Evolutionary conservation across 2,329 filamentous ascomycete genomes (phyloP).

Genomic region (Ophiostoma montium): DNA sequence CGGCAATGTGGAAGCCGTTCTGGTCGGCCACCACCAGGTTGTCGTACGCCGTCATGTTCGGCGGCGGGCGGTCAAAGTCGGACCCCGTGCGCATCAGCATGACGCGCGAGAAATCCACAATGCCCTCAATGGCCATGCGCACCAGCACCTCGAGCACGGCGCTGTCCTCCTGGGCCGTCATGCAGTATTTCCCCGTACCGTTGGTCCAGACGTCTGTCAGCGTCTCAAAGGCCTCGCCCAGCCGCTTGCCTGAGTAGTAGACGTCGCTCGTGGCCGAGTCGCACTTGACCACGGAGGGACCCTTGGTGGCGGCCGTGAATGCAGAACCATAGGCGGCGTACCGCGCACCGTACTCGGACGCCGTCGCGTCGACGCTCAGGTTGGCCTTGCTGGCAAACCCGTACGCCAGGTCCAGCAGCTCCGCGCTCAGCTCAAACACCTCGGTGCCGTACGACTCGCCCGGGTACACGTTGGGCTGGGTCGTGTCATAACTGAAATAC

Average conservation of each 20-base stretch:
- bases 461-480: slow-evolving; percentile 42
- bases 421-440: slow-evolving; percentile 51
- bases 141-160: slow-evolving; percentile 52
- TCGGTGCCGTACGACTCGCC: slow-evolving; percentile 50
- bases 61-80: slow-evolving; percentile 57
- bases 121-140: slow-evolving; percentile 38
- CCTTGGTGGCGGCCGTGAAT: slow-evolving; percentile 28
- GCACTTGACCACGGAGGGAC: slow-evolving; percentile 46
- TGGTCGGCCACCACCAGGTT: slow-evolving; percentile 48
- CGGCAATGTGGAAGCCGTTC: slow-evolving; percentile 48
- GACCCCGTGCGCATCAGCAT: slow-evolving; percentile 55
- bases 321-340: slow-evolving; percentile 30
- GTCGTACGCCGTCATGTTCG: slow-evolving; percentile 37
- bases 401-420: slow-evolving; percentile 39
- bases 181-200: slow-evolving; percentile 52
- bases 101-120: slow-evolving; percentile 51
- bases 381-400: slow-evolving; percentile 34
- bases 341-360: slow-evolving; percentile 37
- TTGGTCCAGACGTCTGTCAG: slow-evolving; percentile 52
- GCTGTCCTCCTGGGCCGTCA: slow-evolving; percentile 60
- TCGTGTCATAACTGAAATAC: slow-evolving; percentile 51
- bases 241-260: slow-evolving; percentile 49
- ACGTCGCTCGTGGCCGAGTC: slow-evolving; percentile 59
- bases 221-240: slow-evolving; percentile 51
- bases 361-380: slow-evolving; percentile 35